Evolutionary conservation across 2,329 filamentous ascomycete genomes (phyloP).

Genomic region (Pseudodiploospora longispora): DNA sequence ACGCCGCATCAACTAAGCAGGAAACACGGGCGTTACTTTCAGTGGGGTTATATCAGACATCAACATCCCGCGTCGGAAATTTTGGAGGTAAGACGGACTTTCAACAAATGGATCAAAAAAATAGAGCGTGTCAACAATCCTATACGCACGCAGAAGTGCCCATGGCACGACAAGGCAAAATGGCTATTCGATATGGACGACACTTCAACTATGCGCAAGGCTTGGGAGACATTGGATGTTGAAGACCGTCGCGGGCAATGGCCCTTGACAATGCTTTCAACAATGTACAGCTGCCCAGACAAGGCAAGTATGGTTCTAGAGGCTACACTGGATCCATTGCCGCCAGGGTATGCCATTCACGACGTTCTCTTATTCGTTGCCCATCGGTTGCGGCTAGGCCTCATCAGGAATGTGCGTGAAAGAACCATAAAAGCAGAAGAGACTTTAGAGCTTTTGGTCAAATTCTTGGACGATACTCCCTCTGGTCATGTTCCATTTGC

Average conservation of each 20-base stretch:
- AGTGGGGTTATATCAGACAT: slow-evolving; percentile 27
- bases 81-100: slow-evolving; percentile 12
- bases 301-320: slow-evolving; percentile 25
- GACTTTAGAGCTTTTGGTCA: slow-evolving; percentile 19
- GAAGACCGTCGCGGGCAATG: slow-evolving; percentile 20
- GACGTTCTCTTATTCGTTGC: slow-evolving; percentile 27
- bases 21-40: slow-evolving; percentile 8
- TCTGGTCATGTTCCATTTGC: slow-evolving; percentile 25
- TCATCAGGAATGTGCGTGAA: slow-evolving; percentile 13
- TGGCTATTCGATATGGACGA: slow-evolving; percentile 23
- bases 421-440: slow-evolving; percentile 19
- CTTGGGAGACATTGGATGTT: slow-evolving; percentile 23
- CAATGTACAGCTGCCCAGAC: slow-evolving; percentile 23
- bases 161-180: slow-evolving; percentile 18
- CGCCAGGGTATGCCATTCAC: slow-evolving; percentile 29
- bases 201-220: slow-evolving; percentile 22
- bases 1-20: too few relatives aligned
- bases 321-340: slow-evolving; percentile 28
- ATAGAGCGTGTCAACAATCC: too few relatives aligned
- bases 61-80: slow-evolving; percentile 16
- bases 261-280: slow-evolving; percentile 28
- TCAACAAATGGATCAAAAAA: slow-evolving; percentile 9
- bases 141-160: slow-evolving; percentile 5
- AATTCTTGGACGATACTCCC: slow-evolving; percentile 21
- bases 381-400: slow-evolving; percentile 12